Conservation (phyloP, 352 stramenopile genomes). For the Saprolegnia parasitica region DNA sequence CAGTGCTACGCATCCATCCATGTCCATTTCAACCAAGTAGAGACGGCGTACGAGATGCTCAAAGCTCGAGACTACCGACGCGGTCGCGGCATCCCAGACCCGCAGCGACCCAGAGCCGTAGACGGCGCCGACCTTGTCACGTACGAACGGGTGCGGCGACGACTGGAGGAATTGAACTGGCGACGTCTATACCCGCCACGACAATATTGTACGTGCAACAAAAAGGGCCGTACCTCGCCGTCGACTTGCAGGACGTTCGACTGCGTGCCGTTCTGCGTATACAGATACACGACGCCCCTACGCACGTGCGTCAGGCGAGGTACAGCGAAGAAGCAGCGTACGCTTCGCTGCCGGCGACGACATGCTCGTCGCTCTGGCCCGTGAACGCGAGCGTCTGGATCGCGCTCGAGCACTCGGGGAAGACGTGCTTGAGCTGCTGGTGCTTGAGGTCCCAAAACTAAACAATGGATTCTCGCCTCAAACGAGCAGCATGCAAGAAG, state of each 20-base stretch:
- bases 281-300: conserved; percentile 61
- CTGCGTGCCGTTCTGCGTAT: conserved; percentile 35
- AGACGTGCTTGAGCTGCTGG: conserved; percentile 61
- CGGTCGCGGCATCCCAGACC: conserved; percentile 58
- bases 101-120: conserved; percentile 62
- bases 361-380: conserved; percentile 66
- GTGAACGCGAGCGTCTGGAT: conserved; percentile 63
- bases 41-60: conserved; percentile 1
- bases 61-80: conserved; percentile 35
- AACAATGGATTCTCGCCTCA: background rate
- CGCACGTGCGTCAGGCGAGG: background rate
- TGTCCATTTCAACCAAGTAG: background rate
- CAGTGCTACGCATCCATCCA: conserved; percentile 41
- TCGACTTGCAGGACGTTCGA: background rate
- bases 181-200: conserved; percentile 36
- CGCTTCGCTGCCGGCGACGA: conserved; percentile 65
- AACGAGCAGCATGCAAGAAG: background rate
- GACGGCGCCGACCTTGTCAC: conserved; percentile 48
- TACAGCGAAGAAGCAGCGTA: conserved; percentile 24
- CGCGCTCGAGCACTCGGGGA: conserved; percentile 53
- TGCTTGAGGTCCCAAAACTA: conserved; percentile 74
- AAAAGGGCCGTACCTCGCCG: background rate
- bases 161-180: conserved; percentile 50
- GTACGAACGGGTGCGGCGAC: conserved; percentile 57
- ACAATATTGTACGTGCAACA: background rate